Conservation (phyloP, 2,329 filamentous ascomycete species). For the Teratosphaeria nubilosa region DNA sequence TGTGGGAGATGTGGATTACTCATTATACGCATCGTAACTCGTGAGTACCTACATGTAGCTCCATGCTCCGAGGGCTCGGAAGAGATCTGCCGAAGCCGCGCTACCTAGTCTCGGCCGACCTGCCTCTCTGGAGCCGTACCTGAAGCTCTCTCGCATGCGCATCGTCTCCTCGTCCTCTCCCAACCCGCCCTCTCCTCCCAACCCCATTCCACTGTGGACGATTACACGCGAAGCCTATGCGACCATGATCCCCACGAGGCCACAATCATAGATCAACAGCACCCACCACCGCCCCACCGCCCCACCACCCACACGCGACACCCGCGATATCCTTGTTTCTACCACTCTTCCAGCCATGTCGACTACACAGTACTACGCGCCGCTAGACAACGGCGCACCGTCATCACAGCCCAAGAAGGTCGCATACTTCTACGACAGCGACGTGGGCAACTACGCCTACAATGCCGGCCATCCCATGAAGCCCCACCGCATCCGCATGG, state of each 20-base stretch:
- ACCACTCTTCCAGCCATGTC: not conserved
- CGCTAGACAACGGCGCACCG: not conserved
- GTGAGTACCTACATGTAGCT: no score
- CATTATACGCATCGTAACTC: no score
- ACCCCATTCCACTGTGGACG: no score
- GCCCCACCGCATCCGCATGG: conserved; percentile 58
- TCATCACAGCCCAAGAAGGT: conserved; percentile 62
- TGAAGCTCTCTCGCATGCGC: not conserved
- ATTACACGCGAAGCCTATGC: not conserved
- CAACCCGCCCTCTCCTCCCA: not conserved
- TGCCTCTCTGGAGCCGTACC: not conserved
- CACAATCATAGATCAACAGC: not conserved
- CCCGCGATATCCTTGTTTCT: not conserved
- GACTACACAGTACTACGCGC: not conserved
- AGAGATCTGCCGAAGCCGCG: no score
- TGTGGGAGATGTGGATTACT: no score
- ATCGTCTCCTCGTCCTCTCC: not conserved
- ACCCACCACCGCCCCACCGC: not conserved
- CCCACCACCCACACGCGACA: not conserved
- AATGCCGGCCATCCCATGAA: conserved; percentile 64
- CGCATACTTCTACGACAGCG: conserved; percentile 96
- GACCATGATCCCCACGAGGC: not conserved
- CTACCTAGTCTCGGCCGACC: not conserved
- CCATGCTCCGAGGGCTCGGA: no score
- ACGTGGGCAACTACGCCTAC: conserved; percentile 97